A percentile compares a stretch with the other conserved stretches of the same genome.
Conservation (phyloP, 176 grass and related monocot genomes). For the Canna indica region DNA sequence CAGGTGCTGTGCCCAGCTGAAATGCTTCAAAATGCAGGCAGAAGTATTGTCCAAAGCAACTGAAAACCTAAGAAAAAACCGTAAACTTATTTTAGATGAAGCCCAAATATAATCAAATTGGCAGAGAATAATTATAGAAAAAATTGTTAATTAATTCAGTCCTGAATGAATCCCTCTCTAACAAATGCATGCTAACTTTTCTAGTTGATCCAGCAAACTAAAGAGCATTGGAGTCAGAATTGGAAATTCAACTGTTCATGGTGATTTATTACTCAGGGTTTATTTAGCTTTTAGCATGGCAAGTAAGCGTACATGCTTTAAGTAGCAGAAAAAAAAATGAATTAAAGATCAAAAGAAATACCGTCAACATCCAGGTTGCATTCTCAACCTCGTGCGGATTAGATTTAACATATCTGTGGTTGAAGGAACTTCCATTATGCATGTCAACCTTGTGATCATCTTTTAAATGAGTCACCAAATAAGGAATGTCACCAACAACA, state of each 20-base stretch:
- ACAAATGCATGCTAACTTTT: too few relatives aligned
- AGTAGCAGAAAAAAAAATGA: neutral
- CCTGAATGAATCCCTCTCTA: too few relatives aligned
- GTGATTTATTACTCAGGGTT: too few relatives aligned
- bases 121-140: neutral
- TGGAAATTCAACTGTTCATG: too few relatives aligned
- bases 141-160: too few relatives aligned
- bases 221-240: too few relatives aligned
- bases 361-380: constrained; percentile 97
- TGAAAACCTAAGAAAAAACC: constrained; percentile 58
- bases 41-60: constrained; percentile 92
- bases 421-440: constrained; percentile 88
- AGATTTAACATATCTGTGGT: constrained; percentile 88
- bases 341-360: constrained; percentile 5
- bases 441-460: constrained; percentile 98
- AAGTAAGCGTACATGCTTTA: too few relatives aligned
- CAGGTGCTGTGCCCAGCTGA: constrained; percentile 66
- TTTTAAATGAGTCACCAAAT: constrained; percentile 75
- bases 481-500: constrained; percentile 64
- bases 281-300: too few relatives aligned
- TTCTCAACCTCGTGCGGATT: constrained; percentile 95
- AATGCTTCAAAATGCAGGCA: constrained; percentile 96
- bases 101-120: neutral
- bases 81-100: neutral
- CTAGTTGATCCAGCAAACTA: too few relatives aligned